Conservation (phyloP, 225 moss, liverwort and hornwort genomes). For the Neckera pumila region DNA sequence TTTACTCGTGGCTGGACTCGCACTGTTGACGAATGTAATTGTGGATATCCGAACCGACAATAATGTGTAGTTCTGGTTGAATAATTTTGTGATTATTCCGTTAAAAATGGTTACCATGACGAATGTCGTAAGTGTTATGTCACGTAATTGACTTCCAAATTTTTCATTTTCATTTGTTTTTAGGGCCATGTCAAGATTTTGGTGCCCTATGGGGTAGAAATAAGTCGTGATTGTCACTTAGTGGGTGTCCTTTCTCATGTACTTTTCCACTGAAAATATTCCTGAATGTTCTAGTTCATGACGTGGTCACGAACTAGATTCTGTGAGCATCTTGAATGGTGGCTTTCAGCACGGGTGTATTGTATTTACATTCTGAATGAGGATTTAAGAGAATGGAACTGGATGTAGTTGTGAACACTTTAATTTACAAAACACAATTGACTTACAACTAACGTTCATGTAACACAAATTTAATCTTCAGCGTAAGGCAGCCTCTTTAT, state of each 20-base stretch:
- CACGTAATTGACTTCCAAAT: neutral
- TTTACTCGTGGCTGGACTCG: neutral
- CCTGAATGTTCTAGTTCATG: neutral
- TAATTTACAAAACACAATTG: neutral
- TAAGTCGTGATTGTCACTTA: neutral
- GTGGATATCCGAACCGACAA: neutral
- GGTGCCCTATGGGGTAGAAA: neutral
- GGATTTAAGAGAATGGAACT: neutral
- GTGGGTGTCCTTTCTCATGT: neutral
- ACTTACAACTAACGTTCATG: neutral
- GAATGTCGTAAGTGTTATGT: neutral
- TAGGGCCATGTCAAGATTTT: neutral
- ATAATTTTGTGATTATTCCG: neutral
- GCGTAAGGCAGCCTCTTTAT: neutral
- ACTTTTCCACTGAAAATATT: neutral
- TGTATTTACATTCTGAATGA: neutral
- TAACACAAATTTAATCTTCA: neutral
- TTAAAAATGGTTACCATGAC: neutral
- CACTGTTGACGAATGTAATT: neutral
- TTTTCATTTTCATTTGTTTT: neutral
- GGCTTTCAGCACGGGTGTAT: neutral
- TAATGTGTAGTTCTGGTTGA: neutral
- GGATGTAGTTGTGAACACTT: neutral
- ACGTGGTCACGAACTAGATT: neutral
- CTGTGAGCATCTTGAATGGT: neutral